Evolutionary conservation across 2,329 filamentous ascomycete genomes (phyloP).

Genomic region (Clonostachys rosea): DNA sequence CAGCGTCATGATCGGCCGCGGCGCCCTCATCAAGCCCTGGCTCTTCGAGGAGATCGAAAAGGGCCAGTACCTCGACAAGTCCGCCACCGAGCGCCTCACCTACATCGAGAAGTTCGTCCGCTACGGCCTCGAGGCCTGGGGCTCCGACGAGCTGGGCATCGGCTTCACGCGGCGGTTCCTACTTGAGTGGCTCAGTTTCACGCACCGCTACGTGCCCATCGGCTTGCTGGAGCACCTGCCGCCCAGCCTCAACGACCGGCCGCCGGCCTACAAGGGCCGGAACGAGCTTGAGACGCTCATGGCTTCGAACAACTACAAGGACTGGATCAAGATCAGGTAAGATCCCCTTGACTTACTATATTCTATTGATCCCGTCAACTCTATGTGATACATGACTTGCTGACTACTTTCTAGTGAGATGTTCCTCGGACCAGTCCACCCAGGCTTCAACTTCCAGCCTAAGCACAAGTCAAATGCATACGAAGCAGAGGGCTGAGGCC

Average conservation of each 20-base stretch:
- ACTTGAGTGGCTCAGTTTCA: constrained; percentile 93
- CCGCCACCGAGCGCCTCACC: constrained; percentile 75
- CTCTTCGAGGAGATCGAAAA: constrained; percentile 93
- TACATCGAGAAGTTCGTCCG: constrained; percentile 87
- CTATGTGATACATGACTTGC: background rate
- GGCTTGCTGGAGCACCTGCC: constrained; percentile 86
- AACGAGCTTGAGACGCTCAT: constrained; percentile 93
- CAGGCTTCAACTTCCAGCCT: constrained; percentile 88
- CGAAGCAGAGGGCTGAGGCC: constrained; percentile 62
- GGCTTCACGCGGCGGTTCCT: constrained; percentile 89
- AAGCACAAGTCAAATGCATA: constrained; percentile 97
- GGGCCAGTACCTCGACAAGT: constrained; percentile 94
- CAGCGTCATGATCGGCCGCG: constrained; percentile 94
- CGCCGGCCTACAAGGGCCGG: constrained; percentile 76
- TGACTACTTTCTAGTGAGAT: constrained; percentile 66
- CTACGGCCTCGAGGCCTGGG: constrained; percentile 92
- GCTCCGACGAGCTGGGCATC: constrained; percentile 89
- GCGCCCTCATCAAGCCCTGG: constrained; percentile 96
- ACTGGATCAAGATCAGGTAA: constrained; percentile 98
- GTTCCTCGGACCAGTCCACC: constrained; percentile 89
- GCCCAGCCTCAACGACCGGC: constrained; percentile 82
- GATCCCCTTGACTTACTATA: constrained; percentile 18
- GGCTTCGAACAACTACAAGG: constrained; percentile 85
- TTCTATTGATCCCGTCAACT: background rate
- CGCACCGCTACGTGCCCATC: constrained; percentile 85